Percentiles rank a stretch among this genome's conserved stretches.
Evolutionary conservation across 2,329 filamentous ascomycete species (phyloP).

Genomic region (Mollisia scopiformis): DNA sequence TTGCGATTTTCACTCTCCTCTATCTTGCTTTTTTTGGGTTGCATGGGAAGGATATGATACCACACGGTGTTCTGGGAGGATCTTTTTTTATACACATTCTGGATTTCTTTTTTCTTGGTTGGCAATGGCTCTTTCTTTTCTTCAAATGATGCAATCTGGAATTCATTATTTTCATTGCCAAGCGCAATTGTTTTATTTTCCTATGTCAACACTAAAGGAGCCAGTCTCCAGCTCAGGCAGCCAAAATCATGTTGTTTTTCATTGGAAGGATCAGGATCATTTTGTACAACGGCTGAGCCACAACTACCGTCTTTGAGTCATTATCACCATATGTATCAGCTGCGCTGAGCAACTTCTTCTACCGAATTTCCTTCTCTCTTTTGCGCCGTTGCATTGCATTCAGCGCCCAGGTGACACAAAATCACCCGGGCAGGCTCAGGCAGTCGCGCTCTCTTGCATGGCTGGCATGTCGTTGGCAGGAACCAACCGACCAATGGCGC

Average conservation of each 20-base stretch:
- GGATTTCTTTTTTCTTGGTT: slow-evolving; percentile 2
- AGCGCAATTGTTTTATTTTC: not conserved
- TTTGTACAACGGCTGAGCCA: too few relatives aligned
- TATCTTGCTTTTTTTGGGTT: slow-evolving; percentile 11
- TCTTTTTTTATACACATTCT: slow-evolving; percentile 15
- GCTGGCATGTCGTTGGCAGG: slow-evolving; percentile 11
- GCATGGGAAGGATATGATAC: slow-evolving; percentile 38
- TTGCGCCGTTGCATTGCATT: slow-evolving; percentile 1
- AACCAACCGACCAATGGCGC: slow-evolving; percentile 11
- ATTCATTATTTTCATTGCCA: slow-evolving; percentile 19
- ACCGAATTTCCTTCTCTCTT: not conserved
- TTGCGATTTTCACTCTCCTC: slow-evolving; percentile 9
- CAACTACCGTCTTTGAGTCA: not conserved
- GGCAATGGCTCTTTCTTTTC: slow-evolving; percentile 9
- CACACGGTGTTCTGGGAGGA: slow-evolving; percentile 33
- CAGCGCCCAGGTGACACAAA: slow-evolving; percentile 7
- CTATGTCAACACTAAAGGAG: slow-evolving; percentile 15
- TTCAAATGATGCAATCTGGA: slow-evolving; percentile 28
- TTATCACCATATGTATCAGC: slow-evolving; percentile 1
- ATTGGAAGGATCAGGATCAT: slow-evolving; percentile 19
- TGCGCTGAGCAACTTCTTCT: not conserved
- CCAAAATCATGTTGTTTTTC: slow-evolving; percentile 23
- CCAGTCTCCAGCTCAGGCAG: slow-evolving; percentile 36
- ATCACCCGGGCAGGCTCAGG: slow-evolving; percentile 13
- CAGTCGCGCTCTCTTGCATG: not conserved